A percentile compares a stretch with the other conserved stretches of the same genome.
These are phyloP conservation scores for Xylaria telfairii DNA, from an alignment of 495 filamentous ascomycete species.

Conservation along the genomic window DNA sequence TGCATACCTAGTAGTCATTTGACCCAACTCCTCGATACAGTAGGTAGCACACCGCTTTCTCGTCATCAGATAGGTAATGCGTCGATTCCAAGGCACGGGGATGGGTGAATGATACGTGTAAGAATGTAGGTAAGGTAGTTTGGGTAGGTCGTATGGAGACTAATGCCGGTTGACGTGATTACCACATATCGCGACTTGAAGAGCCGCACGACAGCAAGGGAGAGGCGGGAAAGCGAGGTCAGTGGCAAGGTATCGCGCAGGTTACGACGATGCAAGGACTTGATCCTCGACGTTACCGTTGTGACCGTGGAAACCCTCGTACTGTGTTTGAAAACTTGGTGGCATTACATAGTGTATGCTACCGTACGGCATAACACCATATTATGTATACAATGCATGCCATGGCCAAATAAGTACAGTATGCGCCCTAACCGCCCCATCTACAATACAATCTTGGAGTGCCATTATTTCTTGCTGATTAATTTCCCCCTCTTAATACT, in stretches of 20 bases:
- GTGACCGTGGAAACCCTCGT: neutral
- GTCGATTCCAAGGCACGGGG: neutral
- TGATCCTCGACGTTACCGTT: neutral
- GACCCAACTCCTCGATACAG: neutral
- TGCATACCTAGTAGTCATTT: neutral
- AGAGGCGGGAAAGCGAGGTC: neutral
- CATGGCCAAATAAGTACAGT: no score
- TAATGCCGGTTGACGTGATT: conserved; percentile 10
- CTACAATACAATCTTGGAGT: neutral
- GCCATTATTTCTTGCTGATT: neutral
- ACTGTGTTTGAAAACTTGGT: neutral
- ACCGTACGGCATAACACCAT: neutral
- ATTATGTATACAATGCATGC: neutral
- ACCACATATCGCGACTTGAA: neutral
- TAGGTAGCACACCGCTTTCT: neutral
- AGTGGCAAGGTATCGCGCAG: neutral
- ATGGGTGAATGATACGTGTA: neutral
- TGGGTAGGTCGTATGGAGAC: neutral
- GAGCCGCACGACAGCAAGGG: conserved; percentile 11
- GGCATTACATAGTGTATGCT: conserved; percentile 1
- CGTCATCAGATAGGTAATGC: neutral
- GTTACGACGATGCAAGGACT: neutral
- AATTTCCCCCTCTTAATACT: neutral
- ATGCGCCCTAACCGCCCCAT: conserved; percentile 12
- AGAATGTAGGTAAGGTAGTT: neutral